Evolutionary conservation across 2,329 filamentous ascomycete species (phyloP).

Genomic region (Trichoderma breve): DNA sequence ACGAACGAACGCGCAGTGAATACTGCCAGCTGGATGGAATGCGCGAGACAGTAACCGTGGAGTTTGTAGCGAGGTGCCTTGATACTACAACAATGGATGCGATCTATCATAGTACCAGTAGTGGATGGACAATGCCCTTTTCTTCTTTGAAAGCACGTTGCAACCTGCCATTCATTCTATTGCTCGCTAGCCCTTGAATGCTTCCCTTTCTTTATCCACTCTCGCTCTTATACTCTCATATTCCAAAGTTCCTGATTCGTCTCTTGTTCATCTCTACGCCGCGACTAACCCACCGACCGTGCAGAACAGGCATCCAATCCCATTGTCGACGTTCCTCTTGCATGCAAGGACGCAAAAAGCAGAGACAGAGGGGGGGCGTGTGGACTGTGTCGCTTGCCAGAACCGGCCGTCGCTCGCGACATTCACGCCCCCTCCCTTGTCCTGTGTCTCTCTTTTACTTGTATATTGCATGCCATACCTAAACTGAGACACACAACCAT

Average conservation of each 20-base stretch:
- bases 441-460: not conserved
- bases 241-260: not conserved
- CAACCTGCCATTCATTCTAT: too few species aligned
- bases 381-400: not conserved
- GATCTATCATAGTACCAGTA: not conserved
- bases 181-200: not conserved
- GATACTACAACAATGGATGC: not conserved
- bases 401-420: constrained; percentile 1
- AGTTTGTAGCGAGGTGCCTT: not conserved
- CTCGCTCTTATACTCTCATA: not conserved
- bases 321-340: constrained; percentile 14
- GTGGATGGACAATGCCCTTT: not conserved
- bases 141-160: not conserved
- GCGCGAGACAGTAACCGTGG: not conserved
- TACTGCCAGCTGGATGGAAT: not conserved
- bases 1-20: not conserved
- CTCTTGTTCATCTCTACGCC: not conserved
- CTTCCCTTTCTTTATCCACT: not conserved
- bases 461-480: constrained; percentile 13
- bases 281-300: not conserved
- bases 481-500: constrained; percentile 3
- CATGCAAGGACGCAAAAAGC: constrained; percentile 15
- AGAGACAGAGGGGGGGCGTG: constrained; percentile 4
- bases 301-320: constrained; percentile 9
- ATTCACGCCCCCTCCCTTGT: not conserved